phyloP scores from a whole-genome alignment of 2,329 filamentous ascomycete species.

The Westerdykella sp. region DNA sequence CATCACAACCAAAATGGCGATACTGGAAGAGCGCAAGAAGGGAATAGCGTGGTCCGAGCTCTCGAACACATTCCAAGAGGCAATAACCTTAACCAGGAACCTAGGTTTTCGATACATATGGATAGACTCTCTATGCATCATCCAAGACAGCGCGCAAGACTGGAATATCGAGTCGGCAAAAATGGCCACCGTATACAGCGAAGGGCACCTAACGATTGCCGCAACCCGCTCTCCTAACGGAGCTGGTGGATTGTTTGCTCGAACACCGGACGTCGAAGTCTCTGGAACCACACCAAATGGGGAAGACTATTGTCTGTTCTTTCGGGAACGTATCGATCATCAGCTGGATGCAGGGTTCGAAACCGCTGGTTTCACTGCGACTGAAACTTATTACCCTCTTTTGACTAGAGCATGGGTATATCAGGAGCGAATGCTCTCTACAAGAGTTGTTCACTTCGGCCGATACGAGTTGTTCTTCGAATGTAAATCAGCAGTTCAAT shows the following conservation, averaged over 20 bases:
- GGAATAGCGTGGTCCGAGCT: neutral
- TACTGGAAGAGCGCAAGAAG: constrained; percentile 2
- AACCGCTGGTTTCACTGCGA: neutral
- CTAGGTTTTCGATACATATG: constrained; percentile 13
- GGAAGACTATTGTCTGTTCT: constrained; percentile 1
- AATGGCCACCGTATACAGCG: constrained; percentile 1
- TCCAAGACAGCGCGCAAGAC: constrained; percentile 1
- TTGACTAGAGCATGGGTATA: constrained; percentile 9
- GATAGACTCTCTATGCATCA: constrained; percentile 9
- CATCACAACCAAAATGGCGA: constrained; percentile 4
- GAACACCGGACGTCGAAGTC: neutral
- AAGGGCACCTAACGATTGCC: neutral
- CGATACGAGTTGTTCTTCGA: constrained; percentile 8
- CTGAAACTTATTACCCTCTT: constrained; percentile 3
- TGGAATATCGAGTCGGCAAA: neutral
- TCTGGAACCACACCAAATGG: neutral
- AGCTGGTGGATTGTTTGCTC: neutral
- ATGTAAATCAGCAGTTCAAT: constrained; percentile 9
- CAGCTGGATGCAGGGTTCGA: neutral
- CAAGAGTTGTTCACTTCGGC: constrained; percentile 8
- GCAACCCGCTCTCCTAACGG: constrained; percentile 1
- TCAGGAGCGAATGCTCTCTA: constrained; percentile 11
- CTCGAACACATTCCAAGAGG: constrained; percentile 14
- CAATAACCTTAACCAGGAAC: constrained; percentile 9
- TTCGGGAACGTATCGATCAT: constrained; percentile 1